Conservation (phyloP, 176 grass and related monocot genomes). For the Phyllostachys edulis region DNA sequence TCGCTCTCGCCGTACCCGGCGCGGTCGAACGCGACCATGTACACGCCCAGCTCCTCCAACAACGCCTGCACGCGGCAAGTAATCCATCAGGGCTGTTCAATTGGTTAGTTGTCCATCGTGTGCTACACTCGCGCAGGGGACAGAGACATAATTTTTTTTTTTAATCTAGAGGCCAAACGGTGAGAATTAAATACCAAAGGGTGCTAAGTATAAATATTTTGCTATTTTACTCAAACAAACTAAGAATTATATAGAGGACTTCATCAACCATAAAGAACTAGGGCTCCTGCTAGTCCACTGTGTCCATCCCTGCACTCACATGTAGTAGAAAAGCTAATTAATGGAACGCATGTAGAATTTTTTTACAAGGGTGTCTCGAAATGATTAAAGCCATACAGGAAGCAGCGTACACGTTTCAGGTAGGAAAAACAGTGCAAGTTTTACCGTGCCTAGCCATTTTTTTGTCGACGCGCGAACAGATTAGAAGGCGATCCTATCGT, state of each 20-base stretch:
- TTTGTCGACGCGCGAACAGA: not conserved
- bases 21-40: conserved; percentile 78
- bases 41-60: conserved; percentile 61
- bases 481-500: not conserved
- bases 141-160: too few species aligned
- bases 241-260: too few species aligned
- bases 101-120: not conserved
- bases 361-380: too few species aligned
- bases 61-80: conserved; percentile 30
- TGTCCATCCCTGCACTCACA: not conserved
- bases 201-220: too few species aligned
- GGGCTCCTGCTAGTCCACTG: too few species aligned
- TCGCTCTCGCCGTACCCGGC: conserved; percentile 86
- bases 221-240: too few species aligned
- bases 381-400: too few species aligned
- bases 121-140: too few species aligned
- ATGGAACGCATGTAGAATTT: too few species aligned
- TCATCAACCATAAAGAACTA: too few species aligned
- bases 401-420: not conserved
- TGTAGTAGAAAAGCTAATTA: not conserved
- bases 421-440: not conserved
- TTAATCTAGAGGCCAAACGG: too few species aligned
- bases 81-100: not conserved
- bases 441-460: not conserved
- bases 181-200: too few species aligned